phyloP scores from a whole-genome alignment of 441 rosid genomes.

The Kokia cookei region DNA sequence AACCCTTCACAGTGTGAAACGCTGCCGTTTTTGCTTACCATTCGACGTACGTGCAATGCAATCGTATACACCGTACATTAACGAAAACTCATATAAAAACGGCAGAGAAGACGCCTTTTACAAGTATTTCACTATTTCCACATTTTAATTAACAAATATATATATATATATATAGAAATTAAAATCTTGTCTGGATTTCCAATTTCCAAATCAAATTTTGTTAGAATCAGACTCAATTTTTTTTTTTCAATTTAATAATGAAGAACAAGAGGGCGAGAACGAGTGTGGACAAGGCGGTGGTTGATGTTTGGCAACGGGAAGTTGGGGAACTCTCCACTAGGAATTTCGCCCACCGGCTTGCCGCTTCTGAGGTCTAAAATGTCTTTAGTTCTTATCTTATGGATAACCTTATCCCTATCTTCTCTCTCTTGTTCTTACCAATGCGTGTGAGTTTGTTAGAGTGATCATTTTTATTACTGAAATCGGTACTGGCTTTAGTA shows the following conservation, averaged over 20 bases:
- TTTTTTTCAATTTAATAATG: neutral
- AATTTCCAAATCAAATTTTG: neutral
- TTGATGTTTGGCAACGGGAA: slow-evolving; percentile 67
- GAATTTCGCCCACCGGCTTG: slow-evolving; percentile 63
- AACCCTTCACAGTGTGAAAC: neutral
- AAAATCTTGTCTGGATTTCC: neutral
- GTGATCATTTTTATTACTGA: neutral
- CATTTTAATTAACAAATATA: too few species aligned
- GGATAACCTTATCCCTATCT: neutral
- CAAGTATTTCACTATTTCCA: too few species aligned
- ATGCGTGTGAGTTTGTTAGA: neutral
- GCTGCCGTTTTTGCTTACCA: neutral
- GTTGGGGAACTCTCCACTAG: slow-evolving; percentile 72
- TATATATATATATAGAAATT: too few species aligned
- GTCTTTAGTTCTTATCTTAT: neutral
- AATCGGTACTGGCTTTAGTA: neutral
- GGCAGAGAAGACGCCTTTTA: neutral
- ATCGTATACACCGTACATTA: neutral
- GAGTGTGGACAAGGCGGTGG: slow-evolving; percentile 39
- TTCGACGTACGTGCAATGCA: neutral
- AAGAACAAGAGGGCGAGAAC: slow-evolving; percentile 31
- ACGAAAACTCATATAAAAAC: neutral
- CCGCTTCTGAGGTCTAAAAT: slow-evolving; percentile 63
- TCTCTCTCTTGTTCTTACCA: neutral
- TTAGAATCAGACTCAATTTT: neutral